Evolutionary conservation across 768 basidiomycete species (phyloP).

Genomic region (Collybiopsis luxurians): DNA sequence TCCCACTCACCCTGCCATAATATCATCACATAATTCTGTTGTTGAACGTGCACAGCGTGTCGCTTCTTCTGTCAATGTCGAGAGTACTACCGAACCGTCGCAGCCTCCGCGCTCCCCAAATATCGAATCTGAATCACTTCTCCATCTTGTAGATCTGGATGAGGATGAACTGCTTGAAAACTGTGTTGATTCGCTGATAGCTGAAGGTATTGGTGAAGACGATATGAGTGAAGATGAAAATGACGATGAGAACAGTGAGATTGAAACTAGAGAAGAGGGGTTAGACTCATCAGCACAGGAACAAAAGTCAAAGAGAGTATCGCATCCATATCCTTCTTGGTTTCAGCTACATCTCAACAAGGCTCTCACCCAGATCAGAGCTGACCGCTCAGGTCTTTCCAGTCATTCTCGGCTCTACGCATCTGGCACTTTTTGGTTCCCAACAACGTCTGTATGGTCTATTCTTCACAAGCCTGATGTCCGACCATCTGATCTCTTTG

Average conservation of each 20-base stretch:
- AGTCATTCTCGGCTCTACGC: neutral
- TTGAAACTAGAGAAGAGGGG: neutral
- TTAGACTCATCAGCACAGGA: neutral
- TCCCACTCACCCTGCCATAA: too few relatives aligned
- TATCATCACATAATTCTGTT: neutral
- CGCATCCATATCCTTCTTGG: neutral
- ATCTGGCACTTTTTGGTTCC: neutral
- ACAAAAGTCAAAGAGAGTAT: neutral
- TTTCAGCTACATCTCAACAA: neutral
- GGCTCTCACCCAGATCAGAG: neutral
- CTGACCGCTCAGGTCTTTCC: neutral
- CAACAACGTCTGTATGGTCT: neutral
- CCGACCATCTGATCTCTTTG: neutral
- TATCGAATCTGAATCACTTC: neutral
- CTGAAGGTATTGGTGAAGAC: neutral
- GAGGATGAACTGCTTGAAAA: neutral
- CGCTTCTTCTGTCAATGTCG: neutral
- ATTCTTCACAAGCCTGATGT: neutral
- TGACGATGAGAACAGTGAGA: neutral
- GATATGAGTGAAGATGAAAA: neutral
- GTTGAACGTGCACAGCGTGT: neutral
- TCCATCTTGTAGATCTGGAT: neutral
- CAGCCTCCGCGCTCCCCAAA: neutral
- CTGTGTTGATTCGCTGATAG: neutral
- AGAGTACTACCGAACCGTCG: neutral